Base-by-base conservation (phyloP, 1,284 basidiomycete species). In the Flammula alnicola region DNA sequence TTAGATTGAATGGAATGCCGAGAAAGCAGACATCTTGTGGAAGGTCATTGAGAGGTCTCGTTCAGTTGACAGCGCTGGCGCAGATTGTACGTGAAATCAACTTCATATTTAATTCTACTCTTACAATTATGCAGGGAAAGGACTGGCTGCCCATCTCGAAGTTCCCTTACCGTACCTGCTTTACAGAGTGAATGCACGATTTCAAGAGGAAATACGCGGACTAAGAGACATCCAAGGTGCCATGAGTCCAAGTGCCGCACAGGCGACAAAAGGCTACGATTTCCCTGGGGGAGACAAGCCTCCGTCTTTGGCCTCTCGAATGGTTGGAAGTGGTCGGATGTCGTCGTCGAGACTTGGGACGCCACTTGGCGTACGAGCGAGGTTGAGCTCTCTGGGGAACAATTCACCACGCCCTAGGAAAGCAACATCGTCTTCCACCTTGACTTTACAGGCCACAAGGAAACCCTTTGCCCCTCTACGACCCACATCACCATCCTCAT, bases 11-110 rank as follows among this genome's bases (percentile, higher is more conserved):
- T 92, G 89, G 90, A 88, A 79, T 37, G 57, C 79, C 4, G 87
- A 91, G 53, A 92, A 92, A 65, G 89, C 91, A 43, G 84, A 84
- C 54, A 81, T 89, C 11, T 71, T 92, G 4, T 92, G 90, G 90
- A 88, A 89, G 65, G 85, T 88, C 39, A 89, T 92, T 53, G 84
- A 88, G 47, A 78, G 81, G 57, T 88, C 86, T 27, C 77, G 88
- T 48, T 77, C 83, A 5, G 81, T 78, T 20, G 84, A 86, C 52
- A 82, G 81, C 46, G 78, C 79, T 17, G 84, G 79, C 30, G 82
- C 87, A 22, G 88, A 92, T 65, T 92, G 89, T 90, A 62, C 68
- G 84, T 76, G 14, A 4, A n/a, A n/a, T n/a, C 14, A 3, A n/a
- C 9, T 22, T 49, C 31, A n/a, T 35, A 33, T 45, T 31, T 27